Evolutionary conservation across 2,329 filamentous ascomycete genomes (phyloP).

Genomic region (Phoma sp.): DNA sequence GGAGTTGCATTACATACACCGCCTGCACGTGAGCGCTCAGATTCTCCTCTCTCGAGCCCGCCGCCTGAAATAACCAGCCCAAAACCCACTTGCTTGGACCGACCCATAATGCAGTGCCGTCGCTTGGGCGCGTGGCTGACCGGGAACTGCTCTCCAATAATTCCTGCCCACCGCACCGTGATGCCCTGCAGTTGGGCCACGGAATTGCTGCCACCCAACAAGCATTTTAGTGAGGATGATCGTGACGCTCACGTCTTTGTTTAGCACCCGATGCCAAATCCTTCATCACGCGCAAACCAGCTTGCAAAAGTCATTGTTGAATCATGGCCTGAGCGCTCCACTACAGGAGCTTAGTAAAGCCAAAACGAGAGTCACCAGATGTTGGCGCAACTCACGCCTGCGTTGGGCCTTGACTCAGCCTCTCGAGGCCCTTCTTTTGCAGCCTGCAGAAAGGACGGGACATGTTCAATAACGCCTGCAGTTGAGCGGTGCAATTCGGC

Average conservation of each 20-base stretch:
- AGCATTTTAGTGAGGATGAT: constrained; percentile 3
- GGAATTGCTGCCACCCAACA: constrained; percentile 10
- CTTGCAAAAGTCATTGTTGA: constrained; percentile 5
- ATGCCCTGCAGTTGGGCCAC: constrained; percentile 16
- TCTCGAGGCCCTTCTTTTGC: constrained; percentile 6
- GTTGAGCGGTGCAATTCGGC: constrained; percentile 9
- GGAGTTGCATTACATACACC: constrained; percentile 20
- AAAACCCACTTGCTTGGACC: constrained; percentile 26
- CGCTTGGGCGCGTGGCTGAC: constrained; percentile 32
- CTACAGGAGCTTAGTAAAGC: constrained; percentile 10
- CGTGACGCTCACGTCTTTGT: constrained; percentile 15
- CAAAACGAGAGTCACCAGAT: constrained; percentile 15
- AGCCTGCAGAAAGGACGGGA: constrained; percentile 14
- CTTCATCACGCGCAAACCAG: constrained; percentile 16
- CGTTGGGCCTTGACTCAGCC: constrained; percentile 15
- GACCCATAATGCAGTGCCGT: constrained; percentile 22
- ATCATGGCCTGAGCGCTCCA: constrained; percentile 18
- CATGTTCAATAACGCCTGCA: constrained; percentile 12
- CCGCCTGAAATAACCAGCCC: constrained; percentile 26
- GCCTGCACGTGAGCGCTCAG: constrained; percentile 33
- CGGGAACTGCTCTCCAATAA: constrained; percentile 25
- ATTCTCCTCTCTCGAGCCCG: constrained; percentile 27
- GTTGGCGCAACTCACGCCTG: constrained; percentile 14
- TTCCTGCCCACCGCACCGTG: constrained; percentile 9
- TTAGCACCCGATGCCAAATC: constrained; percentile 10